Evolutionary conservation across 331 rosid species (phyloP).

Genomic region (Rhamnella rubrinervis): DNA sequence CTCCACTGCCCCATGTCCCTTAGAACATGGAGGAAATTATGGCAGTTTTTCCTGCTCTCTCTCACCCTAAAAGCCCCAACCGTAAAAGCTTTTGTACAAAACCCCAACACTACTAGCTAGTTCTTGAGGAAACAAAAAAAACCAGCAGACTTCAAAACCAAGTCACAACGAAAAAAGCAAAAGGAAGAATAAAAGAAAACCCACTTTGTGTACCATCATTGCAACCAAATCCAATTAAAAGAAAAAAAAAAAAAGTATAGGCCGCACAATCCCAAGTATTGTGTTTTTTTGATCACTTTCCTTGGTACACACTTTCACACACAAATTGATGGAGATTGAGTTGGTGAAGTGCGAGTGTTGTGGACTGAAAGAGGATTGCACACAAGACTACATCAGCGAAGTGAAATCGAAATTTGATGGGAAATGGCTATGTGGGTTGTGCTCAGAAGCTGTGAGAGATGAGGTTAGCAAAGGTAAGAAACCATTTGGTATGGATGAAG

Average conservation of each 20-base stretch:
- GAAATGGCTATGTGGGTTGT: conserved; percentile 96
- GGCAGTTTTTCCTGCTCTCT: conserved; percentile 40
- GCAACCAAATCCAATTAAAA: conserved; percentile 39
- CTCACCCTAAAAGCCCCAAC: conserved; percentile 22
- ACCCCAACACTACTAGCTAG: conserved; percentile 33
- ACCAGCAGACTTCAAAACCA: conserved; percentile 25
- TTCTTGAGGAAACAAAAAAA: conserved; percentile 46
- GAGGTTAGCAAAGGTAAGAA: conserved; percentile 67
- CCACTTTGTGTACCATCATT: conserved; percentile 40
- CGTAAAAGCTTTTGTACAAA: conserved; percentile 32
- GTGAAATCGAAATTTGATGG: conserved; percentile 77
- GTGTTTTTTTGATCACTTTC: too few relatives aligned
- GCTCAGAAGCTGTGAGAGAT: conserved; percentile 97
- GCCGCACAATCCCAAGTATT: conserved; percentile 4
- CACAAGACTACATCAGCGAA: conserved; percentile 67
- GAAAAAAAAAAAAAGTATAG: conserved; percentile 20
- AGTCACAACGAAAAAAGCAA: conserved; percentile 23
- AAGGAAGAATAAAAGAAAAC: conserved; percentile 25
- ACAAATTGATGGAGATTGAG: conserved; percentile 65
- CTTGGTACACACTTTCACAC: too few relatives aligned
- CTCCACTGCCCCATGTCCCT: conserved; percentile 77
- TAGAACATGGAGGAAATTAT: conserved; percentile 95
- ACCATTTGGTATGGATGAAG: conserved; percentile 70
- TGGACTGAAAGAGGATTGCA: conserved; percentile 94
- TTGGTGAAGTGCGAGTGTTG: conserved; percentile 93